Evolutionary conservation across 208 protist genomes (phyloP), one percentile per base, ranked within the genome.

Genomic region (Blastocrithidia nonstop): DNA sequence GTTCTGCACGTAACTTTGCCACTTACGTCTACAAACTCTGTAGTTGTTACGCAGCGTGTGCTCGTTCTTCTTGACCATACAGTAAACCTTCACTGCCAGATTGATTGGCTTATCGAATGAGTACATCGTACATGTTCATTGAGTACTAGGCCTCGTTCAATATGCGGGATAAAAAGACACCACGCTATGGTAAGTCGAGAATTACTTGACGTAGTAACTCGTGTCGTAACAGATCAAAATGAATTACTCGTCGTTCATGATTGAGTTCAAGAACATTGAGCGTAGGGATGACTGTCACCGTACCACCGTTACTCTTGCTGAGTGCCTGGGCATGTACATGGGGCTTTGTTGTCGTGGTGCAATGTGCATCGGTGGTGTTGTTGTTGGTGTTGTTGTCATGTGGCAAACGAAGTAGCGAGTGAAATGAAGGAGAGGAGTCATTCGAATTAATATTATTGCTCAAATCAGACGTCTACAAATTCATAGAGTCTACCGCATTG

Each of bases 111-210:
- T 66, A 61, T 2, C 53, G 52, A 7, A 58, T 38, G 17, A 83
- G 39, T 13, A 53, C 29, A 7, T 50, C 66, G 35, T 57, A 51
- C 9, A 54, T 56, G 29, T 52, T 31, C 24, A 78, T 38, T 19
- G 66, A 65, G 15, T 75, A 46, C 28, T 54, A 44, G 7, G 73
- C 68, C 53, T 83, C 69, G 32, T 60, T 47, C n/a, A 78, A 51
- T 13, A 83, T 15, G 0, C 66, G 68, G 1, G 53, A 50, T 29
- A 83, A 56, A 9, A 83, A 48, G n/a, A 79, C 45, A 15, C 66
- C 73, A n/a, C 68, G 61, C 61, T 83, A 68, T 3, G 73, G 52
- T 21, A 71, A 56, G 36, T 83, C 73, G n/a, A 83, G 47, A 20
- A 58, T 56, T 1, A 75, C 61, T 47, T 83, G 73, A 0, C 73